Evolutionary conservation across 441 rosid species (phyloP).

Genomic region (Capsella rubella): DNA sequence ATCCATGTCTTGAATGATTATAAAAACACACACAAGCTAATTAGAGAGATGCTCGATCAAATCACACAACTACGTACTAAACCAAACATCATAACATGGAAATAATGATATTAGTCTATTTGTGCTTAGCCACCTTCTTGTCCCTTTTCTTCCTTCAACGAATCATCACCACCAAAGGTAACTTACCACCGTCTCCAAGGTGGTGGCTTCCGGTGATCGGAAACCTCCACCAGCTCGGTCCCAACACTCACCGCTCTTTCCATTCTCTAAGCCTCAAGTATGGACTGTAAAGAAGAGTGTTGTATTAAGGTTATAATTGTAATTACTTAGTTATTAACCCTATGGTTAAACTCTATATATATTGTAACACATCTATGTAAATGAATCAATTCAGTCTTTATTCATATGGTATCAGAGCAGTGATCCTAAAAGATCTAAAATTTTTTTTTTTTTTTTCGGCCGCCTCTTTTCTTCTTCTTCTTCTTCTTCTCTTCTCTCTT

Average conservation of each 20-base stretch:
- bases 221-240: slow-evolving; percentile 51
- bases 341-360: too few species aligned
- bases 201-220: slow-evolving; percentile 51
- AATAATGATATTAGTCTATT: background rate
- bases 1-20: too few species aligned
- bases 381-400: too few species aligned
- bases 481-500: too few species aligned
- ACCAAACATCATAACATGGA: background rate
- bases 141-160: slow-evolving; percentile 5
- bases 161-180: background rate
- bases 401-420: too few species aligned
- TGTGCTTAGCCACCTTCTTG: slow-evolving; percentile 20
- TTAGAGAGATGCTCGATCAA: background rate
- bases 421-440: too few species aligned
- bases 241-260: slow-evolving; percentile 51
- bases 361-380: too few species aligned
- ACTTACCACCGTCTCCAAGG: slow-evolving; percentile 50
- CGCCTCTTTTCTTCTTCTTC: too few species aligned
- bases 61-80: background rate
- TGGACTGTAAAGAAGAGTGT: too few species aligned
- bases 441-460: too few species aligned
- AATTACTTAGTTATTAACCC: too few species aligned
- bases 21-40: background rate
- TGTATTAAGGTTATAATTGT: too few species aligned
- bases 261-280: slow-evolving; percentile 38